Evolutionary conservation across 176 grass and related monocot genomes (phyloP).

Genomic region (Carex myosuroides): DNA sequence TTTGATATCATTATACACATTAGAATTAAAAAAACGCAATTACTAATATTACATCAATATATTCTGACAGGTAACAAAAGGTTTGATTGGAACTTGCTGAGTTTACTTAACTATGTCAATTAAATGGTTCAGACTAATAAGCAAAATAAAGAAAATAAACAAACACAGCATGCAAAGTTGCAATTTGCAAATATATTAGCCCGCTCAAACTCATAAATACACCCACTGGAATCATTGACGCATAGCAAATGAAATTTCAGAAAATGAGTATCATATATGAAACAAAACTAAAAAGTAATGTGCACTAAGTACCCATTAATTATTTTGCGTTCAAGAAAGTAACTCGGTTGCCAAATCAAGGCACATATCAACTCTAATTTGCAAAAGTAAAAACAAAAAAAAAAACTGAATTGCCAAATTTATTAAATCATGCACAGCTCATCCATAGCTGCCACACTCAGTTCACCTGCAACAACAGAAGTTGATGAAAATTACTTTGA

Average conservation of each 20-base stretch:
- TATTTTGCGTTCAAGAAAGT: slow-evolving; percentile 17
- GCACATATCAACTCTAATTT: neutral
- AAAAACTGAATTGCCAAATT: slow-evolving; percentile 11
- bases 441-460: neutral
- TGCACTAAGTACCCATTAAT: neutral
- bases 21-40: too few species aligned
- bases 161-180: neutral
- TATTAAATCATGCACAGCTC: slow-evolving; percentile 1
- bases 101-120: neutral
- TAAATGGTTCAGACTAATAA: neutral
- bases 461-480: slow-evolving; percentile 12
- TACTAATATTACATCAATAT: neutral
- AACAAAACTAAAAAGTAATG: slow-evolving; percentile 12
- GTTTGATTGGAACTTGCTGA: neutral
- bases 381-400: neutral
- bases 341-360: slow-evolving; percentile 2
- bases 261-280: slow-evolving; percentile 31
- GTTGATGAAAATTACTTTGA: neutral
- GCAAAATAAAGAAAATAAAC: neutral
- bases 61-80: neutral
- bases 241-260: neutral
- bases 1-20: too few species aligned
- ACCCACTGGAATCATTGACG: neutral
- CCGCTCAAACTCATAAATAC: neutral
- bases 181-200: neutral